Base-by-base conservation (phyloP, 1,284 basidiomycete species). In the Trichosporon sp. region DNA sequence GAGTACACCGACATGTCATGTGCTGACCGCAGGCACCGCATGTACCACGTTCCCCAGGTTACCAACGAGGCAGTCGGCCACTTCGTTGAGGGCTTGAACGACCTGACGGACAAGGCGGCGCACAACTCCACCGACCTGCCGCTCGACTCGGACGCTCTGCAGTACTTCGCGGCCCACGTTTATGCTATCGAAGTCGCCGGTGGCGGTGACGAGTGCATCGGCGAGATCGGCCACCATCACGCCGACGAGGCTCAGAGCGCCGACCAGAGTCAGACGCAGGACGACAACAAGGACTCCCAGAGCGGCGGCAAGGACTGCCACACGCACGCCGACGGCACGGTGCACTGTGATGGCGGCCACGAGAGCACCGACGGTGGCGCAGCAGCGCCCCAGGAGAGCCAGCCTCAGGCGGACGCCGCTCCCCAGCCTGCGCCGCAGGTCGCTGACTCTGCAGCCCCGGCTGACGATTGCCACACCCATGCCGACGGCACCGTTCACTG, bases 81-180 rank as follows among this genome's bases (percentile, higher is more conserved):
- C 72, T 77, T 70, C 63, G 76, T 80, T 34, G 80, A 80, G 44
- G 64, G 68, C 32, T 76, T 78, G 60, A 58, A 56, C 23, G 76
- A 74, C 4, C 72, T 73, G 27, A 59, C 81, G 23, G 74, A 79
- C 37, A 71, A 81, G 8, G 81, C 81, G n/a, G 61, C 69, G 29
- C 69, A 71, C 66, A 79, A 81, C 68, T 59, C 69, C 0, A 73
- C 74, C 3, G 72, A 64, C 25, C 72, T 78, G 0, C 71, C 78
- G 0, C 64, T 65, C 52, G 81, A 82, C 71, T 79, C 78, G 27
- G 74, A 81, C 65, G 73, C 75, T 3, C 67, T 81, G 27, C 81
- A 82, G 68, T 79, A 78, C 70, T 82, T 78, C 67, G 77, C 79
- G 3, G 73, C 76, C 29, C 73, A 81, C 59, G 75, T 78, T 33